Percentiles rank a stretch among this genome's conserved stretches.
Evolutionary conservation across 2,329 filamentous ascomycete species (phyloP).

Genomic region (Colletotrichum australisinense): DNA sequence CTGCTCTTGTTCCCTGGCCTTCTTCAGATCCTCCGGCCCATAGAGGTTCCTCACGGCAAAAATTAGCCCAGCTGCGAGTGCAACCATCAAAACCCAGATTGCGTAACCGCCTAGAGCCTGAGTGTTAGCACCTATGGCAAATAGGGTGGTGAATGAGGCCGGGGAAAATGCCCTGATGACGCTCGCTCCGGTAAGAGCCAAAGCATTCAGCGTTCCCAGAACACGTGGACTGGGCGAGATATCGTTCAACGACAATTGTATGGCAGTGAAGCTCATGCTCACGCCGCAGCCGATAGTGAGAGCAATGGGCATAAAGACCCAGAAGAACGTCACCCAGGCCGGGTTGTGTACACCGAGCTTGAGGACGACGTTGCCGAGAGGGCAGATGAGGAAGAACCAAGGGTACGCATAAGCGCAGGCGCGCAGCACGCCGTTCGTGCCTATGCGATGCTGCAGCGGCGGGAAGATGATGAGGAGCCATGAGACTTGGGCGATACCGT

Average conservation of each 20-base stretch:
- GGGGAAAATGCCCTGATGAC: constrained; percentile 75
- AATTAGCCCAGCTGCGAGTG: not conserved
- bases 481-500: constrained; percentile 73
- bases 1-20: not conserved
- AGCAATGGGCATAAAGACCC: constrained; percentile 52
- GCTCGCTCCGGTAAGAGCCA: constrained; percentile 70
- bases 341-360: constrained; percentile 56
- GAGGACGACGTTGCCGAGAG: constrained; percentile 68
- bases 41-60: constrained; percentile 17
- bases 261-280: constrained; percentile 76
- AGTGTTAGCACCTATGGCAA: constrained; percentile 72
- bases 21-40: not conserved
- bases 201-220: constrained; percentile 75
- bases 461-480: constrained; percentile 82
- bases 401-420: constrained; percentile 68
- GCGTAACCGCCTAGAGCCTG: constrained; percentile 71
- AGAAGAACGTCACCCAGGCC: constrained; percentile 61
- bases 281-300: constrained; percentile 71
- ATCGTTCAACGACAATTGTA: constrained; percentile 81
- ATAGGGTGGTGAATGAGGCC: constrained; percentile 74
- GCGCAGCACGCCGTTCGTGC: constrained; percentile 74
- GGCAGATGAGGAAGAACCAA: constrained; percentile 67
- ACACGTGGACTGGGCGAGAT: constrained; percentile 72
- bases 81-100: constrained; percentile 17
- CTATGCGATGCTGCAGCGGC: constrained; percentile 70